These are phyloP conservation scores for Tilletia caries DNA, from an alignment of 1,284 basidiomycete species.

Conservation along the genomic window DNA sequence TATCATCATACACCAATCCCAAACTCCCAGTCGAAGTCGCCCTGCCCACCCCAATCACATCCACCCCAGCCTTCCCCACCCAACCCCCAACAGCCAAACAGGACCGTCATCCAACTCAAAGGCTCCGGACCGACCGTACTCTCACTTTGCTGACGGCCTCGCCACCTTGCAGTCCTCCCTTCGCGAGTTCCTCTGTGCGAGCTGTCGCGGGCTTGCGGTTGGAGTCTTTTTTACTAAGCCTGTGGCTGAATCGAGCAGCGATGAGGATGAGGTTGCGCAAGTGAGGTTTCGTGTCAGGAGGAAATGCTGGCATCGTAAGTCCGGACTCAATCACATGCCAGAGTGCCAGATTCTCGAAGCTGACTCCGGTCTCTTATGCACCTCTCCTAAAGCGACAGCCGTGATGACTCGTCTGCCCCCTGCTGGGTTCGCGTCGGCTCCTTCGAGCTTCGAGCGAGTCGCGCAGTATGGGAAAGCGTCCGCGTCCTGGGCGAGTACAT, in stretches of 20 bases:
- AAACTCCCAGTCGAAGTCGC: conserved; percentile 21
- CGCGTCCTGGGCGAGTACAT: conserved; percentile 62
- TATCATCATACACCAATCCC: too few species aligned
- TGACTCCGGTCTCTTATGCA: not conserved
- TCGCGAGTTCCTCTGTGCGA: conserved; percentile 68
- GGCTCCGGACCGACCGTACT: conserved; percentile 92
- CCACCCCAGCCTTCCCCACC: conserved; percentile 8
- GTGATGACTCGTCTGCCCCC: conserved; percentile 76
- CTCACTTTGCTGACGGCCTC: conserved; percentile 82
- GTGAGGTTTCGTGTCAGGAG: conserved; percentile 66
- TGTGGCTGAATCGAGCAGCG: not conserved
- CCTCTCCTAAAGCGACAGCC: conserved; percentile 74
- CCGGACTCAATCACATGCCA: not conserved
- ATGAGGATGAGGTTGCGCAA: not conserved
- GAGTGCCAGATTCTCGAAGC: too few species aligned
- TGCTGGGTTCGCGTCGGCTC: conserved; percentile 89
- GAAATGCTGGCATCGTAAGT: conserved; percentile 59
- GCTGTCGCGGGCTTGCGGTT: conserved; percentile 80
- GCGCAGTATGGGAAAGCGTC: conserved; percentile 61
- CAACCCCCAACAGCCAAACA: conserved; percentile 59
- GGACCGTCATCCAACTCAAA: conserved; percentile 82
- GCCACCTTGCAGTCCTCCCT: conserved; percentile 88
- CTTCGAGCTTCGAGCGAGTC: conserved; percentile 76
- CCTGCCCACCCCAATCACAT: conserved; percentile 13
- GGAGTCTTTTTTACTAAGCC: not conserved